Evolutionary conservation across 1,284 basidiomycete genomes (phyloP), one percentile per base, ranked within the genome.

Genomic region (Rhodotorula sp.): DNA sequence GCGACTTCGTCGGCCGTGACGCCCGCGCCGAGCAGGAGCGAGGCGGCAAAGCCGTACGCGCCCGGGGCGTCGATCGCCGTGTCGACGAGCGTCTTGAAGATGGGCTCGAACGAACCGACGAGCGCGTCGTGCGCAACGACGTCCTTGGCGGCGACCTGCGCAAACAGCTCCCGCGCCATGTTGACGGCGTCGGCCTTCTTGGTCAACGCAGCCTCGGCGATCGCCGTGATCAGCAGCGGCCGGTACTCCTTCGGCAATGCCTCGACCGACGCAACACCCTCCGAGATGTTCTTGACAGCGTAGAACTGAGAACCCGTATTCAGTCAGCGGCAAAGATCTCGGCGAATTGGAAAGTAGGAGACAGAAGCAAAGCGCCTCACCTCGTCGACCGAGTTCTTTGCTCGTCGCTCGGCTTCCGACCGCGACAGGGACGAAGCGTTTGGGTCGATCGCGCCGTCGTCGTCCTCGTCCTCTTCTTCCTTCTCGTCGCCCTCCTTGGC

Each of bases 211-310:
- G 81, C 83, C n/a, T 83, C 85, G 68, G 90, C 86, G 52, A 96
- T 83, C 81, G 88, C 88, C 78, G 91, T 88, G 74, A 95, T 87
- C 51, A 96, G 87, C 20, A 81, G 82, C 74, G 84, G 83, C 58
- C 89, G 88, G 79, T 90, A 86, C 68, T 86, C 84, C 29, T 84
- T 79, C 16, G 91, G 88, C 29, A 95, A 85, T 52, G 84, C 86
- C 65, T 86, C 85, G 82, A 96, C 91, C 82, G 93, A 92, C 66
- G 88, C 87, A 73, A 94, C 90, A 34, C 91, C 95, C 80, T 98
- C 94, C 58, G 88, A 87, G 69, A 97, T 81, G 79, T 90, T 90
- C 78, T 90, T 88, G 74, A 82, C 77, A 58, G 78, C 77, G 65
- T 81, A 78, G 78, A 73, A 78, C 73, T 77, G 68, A 49, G 51